Evolutionary conservation across 257 asterid species (phyloP).

Genomic region (Nicotiana undulata): DNA sequence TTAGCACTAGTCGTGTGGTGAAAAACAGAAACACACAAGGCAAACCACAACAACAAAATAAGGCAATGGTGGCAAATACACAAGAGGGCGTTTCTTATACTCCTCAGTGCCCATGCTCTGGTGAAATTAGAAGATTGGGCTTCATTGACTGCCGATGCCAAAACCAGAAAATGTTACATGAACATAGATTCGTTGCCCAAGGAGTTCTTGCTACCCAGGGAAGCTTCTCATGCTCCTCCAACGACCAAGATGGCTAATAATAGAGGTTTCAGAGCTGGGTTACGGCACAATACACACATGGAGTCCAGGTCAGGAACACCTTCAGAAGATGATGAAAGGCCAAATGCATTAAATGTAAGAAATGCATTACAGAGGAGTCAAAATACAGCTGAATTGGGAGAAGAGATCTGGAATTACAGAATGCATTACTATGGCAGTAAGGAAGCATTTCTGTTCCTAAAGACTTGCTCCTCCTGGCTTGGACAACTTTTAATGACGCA

Average conservation of each 20-base stretch:
- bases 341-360: constrained; percentile 36
- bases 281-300: constrained; percentile 57
- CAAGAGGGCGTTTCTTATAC: too few relatives aligned
- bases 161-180: constrained; percentile 71
- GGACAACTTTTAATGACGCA: not conserved
- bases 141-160: constrained; percentile 78
- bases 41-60: too few relatives aligned
- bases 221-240: constrained; percentile 34
- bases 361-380: constrained; percentile 48
- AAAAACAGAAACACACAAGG: too few relatives aligned
- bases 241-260: constrained; percentile 40
- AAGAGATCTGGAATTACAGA: constrained; percentile 45
- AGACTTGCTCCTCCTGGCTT: constrained; percentile 4
- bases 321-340: constrained; percentile 87
- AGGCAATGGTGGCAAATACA: too few relatives aligned
- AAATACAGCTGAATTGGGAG: constrained; percentile 36
- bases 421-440: not conserved
- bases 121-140: constrained; percentile 94
- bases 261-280: constrained; percentile 67
- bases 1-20: too few relatives aligned
- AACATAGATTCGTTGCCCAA: constrained; percentile 91
- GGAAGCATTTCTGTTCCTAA: not conserved
- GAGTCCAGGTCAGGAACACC: constrained; percentile 91
- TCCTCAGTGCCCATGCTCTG: constrained; percentile 73
- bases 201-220: constrained; percentile 54